A percentile compares a stretch with the other conserved stretches of the same genome.
Conservation (phyloP, 805 yeast genomes). For the Ogataea zsoltii region DNA sequence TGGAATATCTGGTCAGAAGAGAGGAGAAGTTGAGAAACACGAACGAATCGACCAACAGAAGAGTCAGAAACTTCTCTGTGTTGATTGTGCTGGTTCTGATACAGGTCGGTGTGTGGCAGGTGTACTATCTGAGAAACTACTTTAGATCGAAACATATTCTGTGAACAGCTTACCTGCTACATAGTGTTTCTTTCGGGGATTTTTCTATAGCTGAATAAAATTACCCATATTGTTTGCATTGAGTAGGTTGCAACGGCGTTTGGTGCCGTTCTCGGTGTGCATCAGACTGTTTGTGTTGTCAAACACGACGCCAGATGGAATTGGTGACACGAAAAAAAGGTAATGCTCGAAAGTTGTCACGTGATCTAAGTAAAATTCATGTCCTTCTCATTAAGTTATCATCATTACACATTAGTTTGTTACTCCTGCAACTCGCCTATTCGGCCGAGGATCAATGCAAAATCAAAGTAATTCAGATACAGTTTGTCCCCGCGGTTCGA, state of each 20-base stretch:
- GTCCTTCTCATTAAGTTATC: too few relatives aligned
- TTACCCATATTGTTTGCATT: too few relatives aligned
- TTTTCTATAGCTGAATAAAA: too few relatives aligned
- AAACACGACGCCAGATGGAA: too few relatives aligned
- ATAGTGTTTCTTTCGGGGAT: too few relatives aligned
- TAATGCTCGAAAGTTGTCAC: too few relatives aligned
- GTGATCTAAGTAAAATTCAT: too few relatives aligned
- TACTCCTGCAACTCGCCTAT: conserved; percentile 39
- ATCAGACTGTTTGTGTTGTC: too few relatives aligned
- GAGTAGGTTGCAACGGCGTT: too few relatives aligned
- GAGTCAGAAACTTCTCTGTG: conserved; percentile 86
- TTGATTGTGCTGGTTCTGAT: conserved; percentile 67
- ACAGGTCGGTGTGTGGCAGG: conserved; percentile 89
- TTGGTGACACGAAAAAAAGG: too few relatives aligned
- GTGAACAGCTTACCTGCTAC: conserved; percentile 30
- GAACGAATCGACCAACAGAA: conserved; percentile 90
- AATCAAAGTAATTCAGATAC: conserved; percentile 43
- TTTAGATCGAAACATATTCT: conserved; percentile 85
- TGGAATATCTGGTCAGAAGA: conserved; percentile 81
- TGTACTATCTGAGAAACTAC: conserved; percentile 86
- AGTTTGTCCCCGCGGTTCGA: conserved; percentile 41
- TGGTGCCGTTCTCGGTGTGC: too few relatives aligned
- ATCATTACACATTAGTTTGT: not conserved
- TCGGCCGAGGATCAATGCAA: conserved; percentile 50
- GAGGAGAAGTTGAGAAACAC: conserved; percentile 95